Percentiles rank a stretch among this genome's conserved stretches.
Evolutionary conservation across 345 rosid genomes (phyloP).

Genomic region (Arabidopsis arenosa): DNA sequence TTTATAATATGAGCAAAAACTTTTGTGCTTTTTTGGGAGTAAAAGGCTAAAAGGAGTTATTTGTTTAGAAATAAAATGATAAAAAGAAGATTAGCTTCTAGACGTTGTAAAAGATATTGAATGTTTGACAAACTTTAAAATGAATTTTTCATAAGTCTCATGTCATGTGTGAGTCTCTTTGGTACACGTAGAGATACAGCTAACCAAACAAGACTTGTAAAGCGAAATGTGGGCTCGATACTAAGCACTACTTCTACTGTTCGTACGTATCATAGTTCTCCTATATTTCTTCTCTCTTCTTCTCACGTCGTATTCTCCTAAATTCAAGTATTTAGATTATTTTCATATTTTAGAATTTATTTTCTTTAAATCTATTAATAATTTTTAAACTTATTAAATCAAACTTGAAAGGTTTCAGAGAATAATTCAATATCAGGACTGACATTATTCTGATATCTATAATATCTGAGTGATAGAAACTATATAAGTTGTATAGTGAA

Average conservation of each 20-base stretch:
- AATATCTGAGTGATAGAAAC: too few species aligned
- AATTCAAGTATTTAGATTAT: neutral
- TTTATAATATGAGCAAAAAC: too few species aligned
- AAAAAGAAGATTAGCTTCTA: slow-evolving; percentile 7
- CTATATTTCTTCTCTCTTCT: slow-evolving; percentile 32
- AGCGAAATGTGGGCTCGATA: slow-evolving; percentile 5
- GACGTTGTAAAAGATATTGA: neutral
- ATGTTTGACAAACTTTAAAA: slow-evolving; percentile 11
- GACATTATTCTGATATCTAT: too few species aligned
- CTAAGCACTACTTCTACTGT: slow-evolving; percentile 18
- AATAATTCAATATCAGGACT: neutral
- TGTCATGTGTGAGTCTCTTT: slow-evolving; percentile 6
- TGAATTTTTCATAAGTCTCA: neutral
- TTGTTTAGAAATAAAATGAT: neutral
- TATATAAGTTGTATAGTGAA: too few species aligned
- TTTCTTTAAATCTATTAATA: neutral
- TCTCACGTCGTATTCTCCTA: slow-evolving; percentile 15
- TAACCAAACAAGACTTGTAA: slow-evolving; percentile 37
- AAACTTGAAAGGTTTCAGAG: neutral
- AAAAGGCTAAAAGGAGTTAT: neutral
- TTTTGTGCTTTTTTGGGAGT: neutral
- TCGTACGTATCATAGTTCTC: neutral
- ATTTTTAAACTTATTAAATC: neutral
- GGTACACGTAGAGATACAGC: slow-evolving; percentile 40
- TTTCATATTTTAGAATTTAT: neutral